These are phyloP conservation scores for Buxus sempervirens DNA, from an alignment of 164 flowering plant species.

Conservation along the genomic window DNA sequence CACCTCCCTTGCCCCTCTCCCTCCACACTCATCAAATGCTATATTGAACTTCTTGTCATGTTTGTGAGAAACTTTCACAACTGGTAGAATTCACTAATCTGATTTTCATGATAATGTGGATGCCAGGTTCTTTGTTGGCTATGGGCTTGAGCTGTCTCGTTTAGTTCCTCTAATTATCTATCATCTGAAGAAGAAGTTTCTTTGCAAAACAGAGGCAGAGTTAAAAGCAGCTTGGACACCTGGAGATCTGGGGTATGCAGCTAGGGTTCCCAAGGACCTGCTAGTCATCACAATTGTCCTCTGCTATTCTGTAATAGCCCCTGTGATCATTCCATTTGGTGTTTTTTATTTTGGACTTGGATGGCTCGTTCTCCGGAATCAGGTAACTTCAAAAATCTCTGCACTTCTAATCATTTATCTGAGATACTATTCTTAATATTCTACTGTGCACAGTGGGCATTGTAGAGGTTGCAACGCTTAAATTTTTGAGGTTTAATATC, in stretches of 20 bases:
- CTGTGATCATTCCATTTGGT: slow-evolving; percentile 82
- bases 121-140: slow-evolving; percentile 87
- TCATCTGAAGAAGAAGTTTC: slow-evolving; percentile 76
- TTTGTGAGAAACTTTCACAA: no score
- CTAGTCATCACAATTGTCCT: slow-evolving; percentile 69
- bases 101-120: not conserved
- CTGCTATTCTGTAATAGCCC: slow-evolving; percentile 91
- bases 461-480: no score
- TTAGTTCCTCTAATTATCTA: slow-evolving; percentile 75
- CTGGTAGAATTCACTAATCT: no score
- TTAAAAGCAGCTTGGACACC: slow-evolving; percentile 88
- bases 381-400: slow-evolving; percentile 36
- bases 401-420: not conserved
- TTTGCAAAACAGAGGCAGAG: slow-evolving; percentile 89
- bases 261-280: slow-evolving; percentile 81
- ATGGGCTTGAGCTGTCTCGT: slow-evolving; percentile 89
- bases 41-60: no score
- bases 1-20: no score
- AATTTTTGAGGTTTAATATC: no score
- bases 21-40: no score
- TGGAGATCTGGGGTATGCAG: slow-evolving; percentile 64
- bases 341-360: slow-evolving; percentile 78
- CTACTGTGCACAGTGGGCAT: no score
- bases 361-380: slow-evolving; percentile 90
- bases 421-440: not conserved